A percentile compares a stretch with the other conserved stretches of the same genome.
phyloP scores from a whole-genome alignment of 305 asterid genomes.

The Solanum hybrid region DNA sequence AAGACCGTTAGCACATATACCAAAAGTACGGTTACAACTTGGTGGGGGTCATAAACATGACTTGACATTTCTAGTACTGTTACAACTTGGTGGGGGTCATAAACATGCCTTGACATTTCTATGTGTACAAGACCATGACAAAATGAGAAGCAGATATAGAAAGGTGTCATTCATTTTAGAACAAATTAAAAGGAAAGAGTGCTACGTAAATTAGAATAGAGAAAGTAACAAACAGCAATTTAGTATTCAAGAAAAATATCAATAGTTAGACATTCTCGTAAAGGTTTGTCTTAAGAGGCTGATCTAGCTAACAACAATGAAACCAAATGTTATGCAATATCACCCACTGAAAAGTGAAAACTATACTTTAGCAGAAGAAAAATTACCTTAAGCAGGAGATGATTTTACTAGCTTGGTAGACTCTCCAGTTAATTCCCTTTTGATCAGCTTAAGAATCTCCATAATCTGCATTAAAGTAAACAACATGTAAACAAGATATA shows the following conservation, averaged over 20 bases:
- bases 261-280: background rate
- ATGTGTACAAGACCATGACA: background rate
- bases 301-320: background rate
- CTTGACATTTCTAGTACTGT: background rate
- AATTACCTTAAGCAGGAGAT: constrained; percentile 29
- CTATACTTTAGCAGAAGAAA: background rate
- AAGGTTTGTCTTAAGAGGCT: background rate
- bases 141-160: background rate
- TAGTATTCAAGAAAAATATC: background rate
- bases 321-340: background rate
- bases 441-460: constrained; percentile 70
- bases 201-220: background rate
- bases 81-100: background rate
- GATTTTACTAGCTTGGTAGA: constrained; percentile 30
- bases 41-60: background rate
- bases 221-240: background rate
- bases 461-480: constrained; percentile 37
- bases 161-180: background rate
- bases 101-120: background rate
- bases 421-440: constrained; percentile 78
- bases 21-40: background rate
- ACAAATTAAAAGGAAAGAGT: background rate
- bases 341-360: background rate
- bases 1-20: background rate
- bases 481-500: background rate